Base-by-base conservation (phyloP, 2,329 filamentous ascomycete species). In the Penicillium brasilianum region DNA sequence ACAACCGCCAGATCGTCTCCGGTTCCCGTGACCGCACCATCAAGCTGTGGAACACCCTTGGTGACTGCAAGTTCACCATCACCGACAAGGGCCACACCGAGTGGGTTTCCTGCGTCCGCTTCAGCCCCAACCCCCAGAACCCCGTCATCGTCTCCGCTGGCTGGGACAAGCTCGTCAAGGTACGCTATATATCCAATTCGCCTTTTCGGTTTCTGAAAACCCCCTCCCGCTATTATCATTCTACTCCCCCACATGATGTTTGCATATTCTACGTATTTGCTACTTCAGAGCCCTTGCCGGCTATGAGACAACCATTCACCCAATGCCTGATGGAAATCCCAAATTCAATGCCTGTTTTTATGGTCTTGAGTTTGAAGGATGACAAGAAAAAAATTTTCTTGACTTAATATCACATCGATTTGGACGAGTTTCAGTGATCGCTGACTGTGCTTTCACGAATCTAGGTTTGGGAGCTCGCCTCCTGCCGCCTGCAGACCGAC, bases 1-100 rank as follows among this genome's bases (percentile, higher is more conserved):
- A 99, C 88, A 98, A 98, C 91, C 91, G 95, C 81, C 95, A 98
- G 88, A 98, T 99, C 83, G 95, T 98, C 77, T 98, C 95, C 72
- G 95, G 93, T 73, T 98, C 95, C 70, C 93, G 95, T 82, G 95
- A 99, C 87, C 90, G 93, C 82, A 92, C 91, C 79, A 98, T 99
- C 88, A 99, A 98, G 92, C 90, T 99, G 77, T 99, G 95, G 95
- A 99, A 99, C 88, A 99, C 95, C 76, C 92, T 99, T 72, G 95
- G 95, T 84, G 95, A 99, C 89, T 99, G 95, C 93, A 99, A 99
- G 88, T 99, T 89, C 90, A 99, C 94, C 86, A 98, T 99, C 87
- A 96, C 92, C 84, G 95, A 99, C 82, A 99, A 99, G 91, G 95
- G 95, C 81, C 95, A 99, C 88, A 92, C 92, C 83, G 95, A 99